phyloP scores from a whole-genome alignment of 768 basidiomycete species.

The Boletus reticulatus region DNA sequence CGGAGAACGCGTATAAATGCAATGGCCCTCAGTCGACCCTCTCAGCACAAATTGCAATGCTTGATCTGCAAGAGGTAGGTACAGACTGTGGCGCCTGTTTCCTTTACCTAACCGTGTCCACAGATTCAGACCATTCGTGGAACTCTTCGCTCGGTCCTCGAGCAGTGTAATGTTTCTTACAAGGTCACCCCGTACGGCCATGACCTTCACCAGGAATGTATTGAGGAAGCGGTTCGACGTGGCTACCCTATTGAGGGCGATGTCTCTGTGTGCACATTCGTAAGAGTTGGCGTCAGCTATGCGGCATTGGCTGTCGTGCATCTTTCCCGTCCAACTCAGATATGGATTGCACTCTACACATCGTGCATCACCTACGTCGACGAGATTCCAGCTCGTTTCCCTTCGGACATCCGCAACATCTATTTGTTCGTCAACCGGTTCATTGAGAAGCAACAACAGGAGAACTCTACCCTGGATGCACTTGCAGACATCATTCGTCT shows the following conservation, averaged over 20 bases:
- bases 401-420: background rate
- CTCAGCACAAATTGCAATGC: background rate
- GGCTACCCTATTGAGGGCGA: background rate
- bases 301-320: background rate
- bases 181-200: background rate
- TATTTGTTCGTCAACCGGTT: background rate
- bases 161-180: background rate
- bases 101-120: background rate
- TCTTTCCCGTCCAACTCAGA: background rate
- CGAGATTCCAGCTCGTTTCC: background rate
- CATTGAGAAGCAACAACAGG: background rate
- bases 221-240: background rate
- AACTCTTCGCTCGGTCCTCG: background rate
- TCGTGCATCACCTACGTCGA: background rate
- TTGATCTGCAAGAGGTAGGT: background rate
- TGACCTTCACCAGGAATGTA: background rate
- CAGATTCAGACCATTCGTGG: background rate
- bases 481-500: background rate
- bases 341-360: background rate
- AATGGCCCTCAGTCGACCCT: background rate
- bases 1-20: background rate
- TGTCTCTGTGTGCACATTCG: background rate
- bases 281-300: background rate
- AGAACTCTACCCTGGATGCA: background rate
- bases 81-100: background rate